These are phyloP conservation scores for Oenanthe sinensis DNA, from an alignment of 129 eudicot species.

Conservation along the genomic window DNA sequence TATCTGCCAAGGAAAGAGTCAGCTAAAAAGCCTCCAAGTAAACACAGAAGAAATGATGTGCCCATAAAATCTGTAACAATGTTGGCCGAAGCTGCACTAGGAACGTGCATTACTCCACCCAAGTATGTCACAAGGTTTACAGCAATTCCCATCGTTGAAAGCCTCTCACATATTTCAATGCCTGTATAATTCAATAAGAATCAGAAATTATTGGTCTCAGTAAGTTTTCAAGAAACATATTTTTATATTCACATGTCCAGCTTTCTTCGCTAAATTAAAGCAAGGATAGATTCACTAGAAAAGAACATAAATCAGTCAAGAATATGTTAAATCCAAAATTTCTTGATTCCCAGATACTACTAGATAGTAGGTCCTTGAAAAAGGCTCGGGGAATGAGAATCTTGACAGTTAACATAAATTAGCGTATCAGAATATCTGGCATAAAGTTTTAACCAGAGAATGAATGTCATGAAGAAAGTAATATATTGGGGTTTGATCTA, in stretches of 20 bases:
- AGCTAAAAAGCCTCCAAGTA: slow-evolving; percentile 87
- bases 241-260: background rate
- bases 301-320: background rate
- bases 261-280: background rate
- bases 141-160: slow-evolving; percentile 96
- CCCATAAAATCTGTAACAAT: slow-evolving; percentile 92
- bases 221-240: background rate
- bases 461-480: background rate
- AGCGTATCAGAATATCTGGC: background rate
- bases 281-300: background rate
- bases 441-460: background rate
- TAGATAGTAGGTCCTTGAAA: background rate
- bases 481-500: background rate
- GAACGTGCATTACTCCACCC: slow-evolving; percentile 83
- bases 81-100: slow-evolving; percentile 87
- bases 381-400: background rate
- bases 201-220: background rate
- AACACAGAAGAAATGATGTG: slow-evolving; percentile 75
- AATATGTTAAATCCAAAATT: background rate
- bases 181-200: slow-evolving; percentile 31
- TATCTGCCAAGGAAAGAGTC: slow-evolving; percentile 91
- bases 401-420: background rate
- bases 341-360: background rate
- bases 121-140: slow-evolving; percentile 93
- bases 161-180: slow-evolving; percentile 85